These are phyloP conservation scores for Fusarium torreyae DNA, from an alignment of 2,329 filamentous ascomycete species.

Conservation along the genomic window DNA sequence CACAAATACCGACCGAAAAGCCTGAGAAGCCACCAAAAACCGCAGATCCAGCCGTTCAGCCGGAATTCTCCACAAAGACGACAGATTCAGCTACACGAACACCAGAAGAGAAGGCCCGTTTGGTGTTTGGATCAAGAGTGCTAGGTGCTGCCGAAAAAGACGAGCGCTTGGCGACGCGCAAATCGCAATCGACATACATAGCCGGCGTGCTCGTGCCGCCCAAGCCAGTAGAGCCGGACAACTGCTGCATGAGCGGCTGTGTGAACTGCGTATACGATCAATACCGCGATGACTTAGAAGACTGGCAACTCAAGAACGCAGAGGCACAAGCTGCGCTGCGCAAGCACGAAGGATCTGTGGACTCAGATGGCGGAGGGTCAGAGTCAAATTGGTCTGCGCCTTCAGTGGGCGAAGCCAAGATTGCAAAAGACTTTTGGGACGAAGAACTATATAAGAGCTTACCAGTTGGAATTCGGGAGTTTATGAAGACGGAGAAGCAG, in stretches of 20 bases:
- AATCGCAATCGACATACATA: constrained; percentile 73
- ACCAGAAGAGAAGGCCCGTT: constrained; percentile 69
- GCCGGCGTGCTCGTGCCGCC: constrained; percentile 89
- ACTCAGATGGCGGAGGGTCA: constrained; percentile 85
- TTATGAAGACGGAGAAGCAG: constrained; percentile 97
- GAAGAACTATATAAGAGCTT: constrained; percentile 83
- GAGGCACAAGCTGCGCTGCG: constrained; percentile 73
- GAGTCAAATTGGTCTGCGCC: constrained; percentile 73
- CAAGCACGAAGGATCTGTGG: constrained; percentile 71
- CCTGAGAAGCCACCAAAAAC: constrained; percentile 62
- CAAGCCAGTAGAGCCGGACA: constrained; percentile 89
- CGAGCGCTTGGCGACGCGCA: constrained; percentile 70
- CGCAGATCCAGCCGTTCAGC: constrained; percentile 49
- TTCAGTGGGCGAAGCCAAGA: constrained; percentile 56
- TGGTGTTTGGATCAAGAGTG: constrained; percentile 87
- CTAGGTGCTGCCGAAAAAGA: constrained; percentile 80
- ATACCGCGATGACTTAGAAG: constrained; percentile 92
- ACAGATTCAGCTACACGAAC: constrained; percentile 54
- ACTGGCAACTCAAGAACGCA: constrained; percentile 79
- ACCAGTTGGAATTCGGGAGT: constrained; percentile 93
- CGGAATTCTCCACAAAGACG: constrained; percentile 39
- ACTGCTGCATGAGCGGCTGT: constrained; percentile 99
- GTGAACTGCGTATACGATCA: constrained; percentile 98
- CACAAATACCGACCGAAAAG: constrained; percentile 59
- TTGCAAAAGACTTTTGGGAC: constrained; percentile 69